phyloP scores from a whole-genome alignment of 352 stramenopile species.

The Globisporangium perplexum region DNA sequence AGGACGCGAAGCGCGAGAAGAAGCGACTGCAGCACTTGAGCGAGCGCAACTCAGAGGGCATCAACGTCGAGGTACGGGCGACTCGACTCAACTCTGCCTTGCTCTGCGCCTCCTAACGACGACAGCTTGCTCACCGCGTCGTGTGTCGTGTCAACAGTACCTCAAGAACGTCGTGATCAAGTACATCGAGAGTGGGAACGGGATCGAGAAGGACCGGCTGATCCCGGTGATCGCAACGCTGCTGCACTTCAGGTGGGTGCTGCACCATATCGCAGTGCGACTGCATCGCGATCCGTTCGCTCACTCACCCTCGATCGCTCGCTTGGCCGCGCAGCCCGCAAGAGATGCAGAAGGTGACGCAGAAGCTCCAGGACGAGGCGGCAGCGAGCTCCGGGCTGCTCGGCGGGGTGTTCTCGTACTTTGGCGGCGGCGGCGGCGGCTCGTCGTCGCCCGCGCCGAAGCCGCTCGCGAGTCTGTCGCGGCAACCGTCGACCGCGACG shows the following conservation, averaged over 20 bases:
- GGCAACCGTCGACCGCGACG: constrained; percentile 29
- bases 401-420: constrained; percentile 72
- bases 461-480: constrained; percentile 36
- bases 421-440: constrained; percentile 27
- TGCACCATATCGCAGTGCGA: too few relatives aligned
- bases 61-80: constrained; percentile 44
- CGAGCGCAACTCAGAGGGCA: constrained; percentile 25
- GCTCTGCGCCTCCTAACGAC: too few relatives aligned
- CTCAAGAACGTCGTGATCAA: constrained; percentile 85
- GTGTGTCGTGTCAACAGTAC: constrained; percentile 53
- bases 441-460: constrained; percentile 33
- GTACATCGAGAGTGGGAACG: constrained; percentile 73
- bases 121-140: too few relatives aligned
- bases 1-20: constrained; percentile 53
- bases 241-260: constrained; percentile 48
- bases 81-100: too few relatives aligned
- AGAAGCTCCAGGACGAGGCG: constrained; percentile 29
- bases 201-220: constrained; percentile 68
- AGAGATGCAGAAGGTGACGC: constrained; percentile 56
- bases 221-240: constrained; percentile 75
- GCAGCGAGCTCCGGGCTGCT: constrained; percentile 37
- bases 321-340: constrained; percentile 23
- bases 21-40: constrained; percentile 45
- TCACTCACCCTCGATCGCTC: neutral
- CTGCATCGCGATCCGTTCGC: neutral